Conservation (phyloP, 208 protist species). For the Ichthyophonus hoferi region DNA sequence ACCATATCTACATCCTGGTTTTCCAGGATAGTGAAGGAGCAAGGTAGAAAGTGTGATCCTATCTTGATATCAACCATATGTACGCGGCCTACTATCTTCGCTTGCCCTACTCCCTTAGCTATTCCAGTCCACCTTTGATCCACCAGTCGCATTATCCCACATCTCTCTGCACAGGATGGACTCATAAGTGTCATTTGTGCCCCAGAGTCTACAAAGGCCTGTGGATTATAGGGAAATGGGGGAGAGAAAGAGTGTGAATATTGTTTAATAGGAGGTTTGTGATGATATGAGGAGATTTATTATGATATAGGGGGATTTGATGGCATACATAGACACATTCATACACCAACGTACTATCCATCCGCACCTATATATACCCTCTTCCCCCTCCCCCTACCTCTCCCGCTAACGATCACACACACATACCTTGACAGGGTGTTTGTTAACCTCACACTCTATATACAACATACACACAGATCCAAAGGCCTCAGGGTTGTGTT, state of each 20-base stretch:
- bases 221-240: neutral
- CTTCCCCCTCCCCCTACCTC: no score
- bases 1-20: slow-evolving; percentile 78
- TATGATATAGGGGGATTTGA: no score
- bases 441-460: slow-evolving; percentile 79
- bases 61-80: slow-evolving; percentile 75
- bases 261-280: no score
- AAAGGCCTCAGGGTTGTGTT: slow-evolving; percentile 87
- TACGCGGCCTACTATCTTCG: slow-evolving; percentile 80
- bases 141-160: slow-evolving; percentile 75
- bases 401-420: no score
- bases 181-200: slow-evolving; percentile 73
- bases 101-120: slow-evolving; percentile 78
- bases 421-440: slow-evolving; percentile 74
- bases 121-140: slow-evolving; percentile 70
- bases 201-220: slow-evolving; percentile 82
- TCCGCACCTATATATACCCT: no score
- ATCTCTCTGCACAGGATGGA: slow-evolving; percentile 69
- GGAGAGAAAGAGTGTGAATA: neutral
- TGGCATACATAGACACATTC: no score
- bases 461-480: slow-evolving; percentile 76
- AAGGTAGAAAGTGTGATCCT: slow-evolving; percentile 68
- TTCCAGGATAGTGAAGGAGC: slow-evolving; percentile 80
- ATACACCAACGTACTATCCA: no score
- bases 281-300: no score